These are phyloP conservation scores for Skeletonema costatum DNA, from an alignment of 108 stramenopile genomes.

Conservation along the genomic window DNA sequence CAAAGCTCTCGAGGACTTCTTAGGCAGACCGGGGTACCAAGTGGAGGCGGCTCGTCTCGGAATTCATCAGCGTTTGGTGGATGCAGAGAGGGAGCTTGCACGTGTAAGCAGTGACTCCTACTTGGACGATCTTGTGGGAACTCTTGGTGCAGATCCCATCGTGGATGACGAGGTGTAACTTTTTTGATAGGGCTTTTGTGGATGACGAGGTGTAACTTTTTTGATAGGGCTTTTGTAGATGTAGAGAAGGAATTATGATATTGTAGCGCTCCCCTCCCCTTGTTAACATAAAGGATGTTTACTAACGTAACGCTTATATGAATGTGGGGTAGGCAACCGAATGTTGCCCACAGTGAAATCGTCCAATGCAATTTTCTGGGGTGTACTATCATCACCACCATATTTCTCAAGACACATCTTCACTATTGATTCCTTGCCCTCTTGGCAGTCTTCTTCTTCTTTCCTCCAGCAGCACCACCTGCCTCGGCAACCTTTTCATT, in stretches of 20 bases:
- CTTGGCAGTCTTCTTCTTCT: constrained; percentile 53
- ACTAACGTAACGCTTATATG: background rate
- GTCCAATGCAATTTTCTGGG: background rate
- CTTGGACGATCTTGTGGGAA: constrained; percentile 50
- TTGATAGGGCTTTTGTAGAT: background rate
- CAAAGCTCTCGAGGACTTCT: constrained; percentile 51
- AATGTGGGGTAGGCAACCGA: background rate
- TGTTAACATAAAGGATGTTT: background rate
- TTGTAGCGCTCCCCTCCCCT: background rate
- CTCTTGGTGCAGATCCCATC: constrained; percentile 62
- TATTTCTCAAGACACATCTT: background rate
- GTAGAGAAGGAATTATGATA: background rate
- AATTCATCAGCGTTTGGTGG: constrained; percentile 38
- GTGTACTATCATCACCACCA: background rate
- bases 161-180: constrained; percentile 1
- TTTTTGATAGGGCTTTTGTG: background rate
- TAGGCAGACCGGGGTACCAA: constrained; percentile 56
- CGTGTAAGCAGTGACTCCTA: constrained; percentile 42
- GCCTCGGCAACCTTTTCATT: constrained; percentile 33
- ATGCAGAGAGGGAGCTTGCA: constrained; percentile 50
- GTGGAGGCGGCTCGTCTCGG: constrained; percentile 46
- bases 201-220: background rate
- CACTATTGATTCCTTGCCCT: constrained; percentile 5
- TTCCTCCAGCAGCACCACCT: constrained; percentile 27
- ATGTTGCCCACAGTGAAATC: background rate